These are phyloP conservation scores for Xylaria sp. DNA, from an alignment of 495 filamentous ascomycete species.

Conservation along the genomic window DNA sequence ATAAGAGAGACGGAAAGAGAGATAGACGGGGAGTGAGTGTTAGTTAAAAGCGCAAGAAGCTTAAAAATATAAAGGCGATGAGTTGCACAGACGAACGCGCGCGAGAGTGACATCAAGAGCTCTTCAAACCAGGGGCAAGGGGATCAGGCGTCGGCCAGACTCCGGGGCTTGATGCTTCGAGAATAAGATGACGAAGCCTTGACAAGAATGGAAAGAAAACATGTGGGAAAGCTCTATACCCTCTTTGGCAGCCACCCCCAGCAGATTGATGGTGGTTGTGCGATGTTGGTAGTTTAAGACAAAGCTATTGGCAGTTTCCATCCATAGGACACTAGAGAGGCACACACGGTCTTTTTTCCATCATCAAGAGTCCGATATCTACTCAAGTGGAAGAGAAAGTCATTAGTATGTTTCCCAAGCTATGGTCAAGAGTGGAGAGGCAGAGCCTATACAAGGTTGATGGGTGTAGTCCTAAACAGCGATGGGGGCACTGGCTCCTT, in stretches of 20 bases:
- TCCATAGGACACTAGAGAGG: conserved; percentile 34
- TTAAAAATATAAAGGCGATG: conserved; percentile 24
- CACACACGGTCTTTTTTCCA: conserved; percentile 38
- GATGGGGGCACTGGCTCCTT: conserved; percentile 27
- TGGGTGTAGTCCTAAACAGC: conserved; percentile 39
- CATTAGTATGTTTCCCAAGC: conserved; percentile 7
- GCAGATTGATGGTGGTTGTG: conserved; percentile 37
- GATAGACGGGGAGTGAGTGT: conserved; percentile 10
- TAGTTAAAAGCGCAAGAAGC: conserved; percentile 19
- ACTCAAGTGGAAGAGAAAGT: not conserved
- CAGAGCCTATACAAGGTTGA: conserved; percentile 36
- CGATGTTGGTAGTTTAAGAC: conserved; percentile 44
- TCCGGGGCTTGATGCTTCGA: conserved; percentile 42
- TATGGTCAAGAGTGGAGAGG: conserved; percentile 27
- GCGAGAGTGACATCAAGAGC: conserved; percentile 24
- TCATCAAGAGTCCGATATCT: not conserved
- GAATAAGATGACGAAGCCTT: conserved; percentile 34
- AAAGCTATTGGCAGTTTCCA: conserved; percentile 37
- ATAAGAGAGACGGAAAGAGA: conserved; percentile 4
- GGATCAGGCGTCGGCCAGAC: conserved; percentile 41
- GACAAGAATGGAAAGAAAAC: conserved; percentile 33
- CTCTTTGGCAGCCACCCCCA: conserved; percentile 34
- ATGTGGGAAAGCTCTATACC: conserved; percentile 37
- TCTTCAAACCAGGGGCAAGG: conserved; percentile 32
- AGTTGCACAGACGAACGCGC: conserved; percentile 26